phyloP scores from a whole-genome alignment of 2,329 filamentous ascomycete genomes.

The Pestalotiopsis sp. region DNA sequence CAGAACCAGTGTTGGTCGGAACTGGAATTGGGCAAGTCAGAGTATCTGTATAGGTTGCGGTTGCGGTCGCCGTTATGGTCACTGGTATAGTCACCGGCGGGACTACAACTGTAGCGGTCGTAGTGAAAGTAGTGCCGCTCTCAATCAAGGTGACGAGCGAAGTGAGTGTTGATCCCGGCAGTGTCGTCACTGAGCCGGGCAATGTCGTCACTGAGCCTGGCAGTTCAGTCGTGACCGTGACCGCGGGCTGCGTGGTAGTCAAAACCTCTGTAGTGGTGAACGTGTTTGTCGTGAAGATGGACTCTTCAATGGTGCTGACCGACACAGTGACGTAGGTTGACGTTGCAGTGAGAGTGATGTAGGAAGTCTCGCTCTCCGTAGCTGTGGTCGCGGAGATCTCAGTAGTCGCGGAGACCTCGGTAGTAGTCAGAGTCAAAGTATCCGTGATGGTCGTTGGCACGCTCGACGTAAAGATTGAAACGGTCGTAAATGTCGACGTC shows the following conservation, averaged over 20 bases:
- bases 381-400: constrained; percentile 14
- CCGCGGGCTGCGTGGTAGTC: constrained; percentile 2
- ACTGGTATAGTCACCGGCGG: constrained; percentile 11
- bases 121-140: constrained; percentile 20
- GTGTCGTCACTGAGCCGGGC: constrained; percentile 10
- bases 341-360: constrained; percentile 26
- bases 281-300: constrained; percentile 24
- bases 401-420: constrained; percentile 11
- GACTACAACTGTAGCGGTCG: constrained; percentile 19
- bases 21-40: constrained; percentile 46
- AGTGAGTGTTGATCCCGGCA: constrained; percentile 8
- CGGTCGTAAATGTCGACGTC: constrained; percentile 11
- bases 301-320: constrained; percentile 29
- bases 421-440: constrained; percentile 19
- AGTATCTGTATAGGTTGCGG: constrained; percentile 24
- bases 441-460: constrained; percentile 20
- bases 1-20: constrained; percentile 38
- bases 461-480: constrained; percentile 20
- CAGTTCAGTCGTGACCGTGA: constrained; percentile 12
- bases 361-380: constrained; percentile 18
- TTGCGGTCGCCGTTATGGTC: constrained; percentile 2
- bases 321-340: constrained; percentile 28
- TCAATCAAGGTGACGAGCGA: constrained; percentile 22
- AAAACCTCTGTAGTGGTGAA: constrained; percentile 7
- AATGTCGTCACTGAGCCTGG: constrained; percentile 14